A percentile compares a stretch with the other conserved stretches of the same genome.
Conservation (phyloP, 2,329 filamentous ascomycete genomes). For the Fusarium chaquense region DNA sequence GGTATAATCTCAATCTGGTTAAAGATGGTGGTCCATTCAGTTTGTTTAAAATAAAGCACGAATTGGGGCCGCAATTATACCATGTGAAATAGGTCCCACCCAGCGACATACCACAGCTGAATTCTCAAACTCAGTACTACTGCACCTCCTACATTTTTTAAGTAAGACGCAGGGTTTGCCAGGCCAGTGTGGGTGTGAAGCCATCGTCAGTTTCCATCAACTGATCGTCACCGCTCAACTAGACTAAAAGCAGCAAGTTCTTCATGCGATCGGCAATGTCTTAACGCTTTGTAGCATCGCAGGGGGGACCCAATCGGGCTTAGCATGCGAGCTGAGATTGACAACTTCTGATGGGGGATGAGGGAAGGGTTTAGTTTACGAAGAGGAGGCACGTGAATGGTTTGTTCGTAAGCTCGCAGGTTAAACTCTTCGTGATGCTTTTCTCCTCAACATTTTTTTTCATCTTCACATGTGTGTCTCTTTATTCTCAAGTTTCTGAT, state of each 20-base stretch:
- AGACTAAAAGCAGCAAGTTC: not conserved
- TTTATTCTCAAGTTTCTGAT: not conserved
- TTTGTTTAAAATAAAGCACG: not conserved
- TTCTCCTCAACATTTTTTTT: not conserved
- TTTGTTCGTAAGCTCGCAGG: not conserved
- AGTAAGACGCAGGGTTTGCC: not conserved
- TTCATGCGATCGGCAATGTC: conserved; percentile 6
- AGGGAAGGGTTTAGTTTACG: not conserved
- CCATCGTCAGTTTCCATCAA: not conserved
- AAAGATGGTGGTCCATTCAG: not conserved
- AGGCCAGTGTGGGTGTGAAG: not conserved
- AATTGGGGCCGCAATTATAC: not conserved
- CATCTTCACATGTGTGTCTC: conserved; percentile 3
- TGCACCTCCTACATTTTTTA: not conserved
- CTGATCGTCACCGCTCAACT: not conserved
- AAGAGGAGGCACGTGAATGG: not conserved
- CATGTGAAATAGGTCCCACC: not conserved
- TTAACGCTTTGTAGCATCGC: conserved; percentile 32
- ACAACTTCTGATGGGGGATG: not conserved
- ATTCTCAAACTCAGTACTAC: not conserved
- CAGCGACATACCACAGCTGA: not conserved
- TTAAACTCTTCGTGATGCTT: not conserved
- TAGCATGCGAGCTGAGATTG: conserved; percentile 43
- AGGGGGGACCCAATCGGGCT: conserved; percentile 35
- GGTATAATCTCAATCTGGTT: not conserved